Base-by-base conservation (phyloP, 805 yeast species). In the Saturnispora diversa region DNA sequence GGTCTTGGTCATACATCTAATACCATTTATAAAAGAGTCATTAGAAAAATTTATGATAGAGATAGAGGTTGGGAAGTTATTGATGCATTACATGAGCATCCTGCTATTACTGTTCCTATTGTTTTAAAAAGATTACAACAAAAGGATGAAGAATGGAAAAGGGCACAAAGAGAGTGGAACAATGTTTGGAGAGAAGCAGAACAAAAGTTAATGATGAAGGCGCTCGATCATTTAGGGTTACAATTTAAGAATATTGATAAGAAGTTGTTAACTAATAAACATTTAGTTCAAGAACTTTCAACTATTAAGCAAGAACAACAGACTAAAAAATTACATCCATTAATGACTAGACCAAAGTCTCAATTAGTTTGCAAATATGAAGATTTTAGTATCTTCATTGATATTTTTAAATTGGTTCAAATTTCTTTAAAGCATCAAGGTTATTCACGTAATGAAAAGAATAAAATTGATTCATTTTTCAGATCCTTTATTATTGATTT, bases 121-220 rank as follows among this genome's bases (percentile, higher is more conserved):
- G 94, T 92, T 11, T 68, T 92, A 60, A 84, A 81, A 51, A 77
- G 99, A 55, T 73, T 92, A 58, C 92, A 92, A 63, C 97, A 92
- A 63, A 92, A 92, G 63, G 97, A 92, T 58, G 97, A 92, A 62
- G 98, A 92, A 63, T 92, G 99, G 99, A 84, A 86, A 61, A 76
- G 96, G 47, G 88, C 96, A 2, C 98, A 90, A 54, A 77, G 97
- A 53, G 97, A 92, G 59, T 92, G 98, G 97, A 90, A 90, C 63
- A 90, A 90, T 58, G 94, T 87, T 11, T 92, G 99, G 99, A 78
- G 99, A 56, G 97, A 90, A 63, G 78, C 94, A 64, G 98, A 92
- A 61, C 95, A 88, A 56, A 88, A 86, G 54, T 95, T 87, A 0
- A 88, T 84, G 59, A 85, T 78, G 67, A 92, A 92, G 61, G 84